A percentile compares a stretch with the other conserved stretches of the same genome.
Evolutionary conservation across 2,329 filamentous ascomycete species (phyloP).

Genomic region (Verticillium alfalfae): DNA sequence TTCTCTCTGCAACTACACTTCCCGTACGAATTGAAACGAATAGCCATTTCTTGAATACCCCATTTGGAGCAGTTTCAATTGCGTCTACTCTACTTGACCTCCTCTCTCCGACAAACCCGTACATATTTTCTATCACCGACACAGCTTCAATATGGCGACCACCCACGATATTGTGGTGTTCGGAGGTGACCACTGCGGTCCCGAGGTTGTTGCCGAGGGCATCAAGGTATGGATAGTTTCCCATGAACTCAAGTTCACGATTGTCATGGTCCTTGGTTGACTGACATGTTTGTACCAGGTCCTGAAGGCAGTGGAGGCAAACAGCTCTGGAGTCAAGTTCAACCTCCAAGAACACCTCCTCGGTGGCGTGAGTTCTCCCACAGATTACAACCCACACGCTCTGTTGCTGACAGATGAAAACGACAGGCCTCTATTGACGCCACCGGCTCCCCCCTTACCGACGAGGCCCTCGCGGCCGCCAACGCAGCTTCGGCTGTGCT

Average conservation of each 20-base stretch:
- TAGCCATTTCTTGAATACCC: neutral
- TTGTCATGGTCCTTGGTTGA: no score
- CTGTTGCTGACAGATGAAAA: neutral
- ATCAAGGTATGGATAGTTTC: conserved; percentile 61
- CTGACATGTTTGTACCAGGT: conserved; percentile 44
- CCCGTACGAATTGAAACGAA: neutral
- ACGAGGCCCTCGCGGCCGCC: conserved; percentile 75
- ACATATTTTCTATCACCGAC: neutral
- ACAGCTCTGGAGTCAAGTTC: conserved; percentile 67
- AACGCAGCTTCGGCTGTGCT: conserved; percentile 85
- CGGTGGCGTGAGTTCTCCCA: conserved; percentile 67
- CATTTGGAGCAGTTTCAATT: neutral
- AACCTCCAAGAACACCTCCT: conserved; percentile 87
- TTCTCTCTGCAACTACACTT: neutral
- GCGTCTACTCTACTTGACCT: conserved; percentile 3
- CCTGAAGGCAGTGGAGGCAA: conserved; percentile 71
- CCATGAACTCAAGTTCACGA: neutral
- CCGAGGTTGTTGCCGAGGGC: conserved; percentile 80
- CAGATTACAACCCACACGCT: neutral
- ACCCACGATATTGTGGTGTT: conserved; percentile 76
- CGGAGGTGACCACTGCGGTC: conserved; percentile 78
- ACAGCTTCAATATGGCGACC: conserved; percentile 45
- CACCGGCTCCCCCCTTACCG: conserved; percentile 71
- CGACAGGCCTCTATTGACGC: conserved; percentile 80
- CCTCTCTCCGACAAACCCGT: neutral